Evolutionary conservation across 2,329 filamentous ascomycete species (phyloP).

Genomic region (Pseudonectria buxi): DNA sequence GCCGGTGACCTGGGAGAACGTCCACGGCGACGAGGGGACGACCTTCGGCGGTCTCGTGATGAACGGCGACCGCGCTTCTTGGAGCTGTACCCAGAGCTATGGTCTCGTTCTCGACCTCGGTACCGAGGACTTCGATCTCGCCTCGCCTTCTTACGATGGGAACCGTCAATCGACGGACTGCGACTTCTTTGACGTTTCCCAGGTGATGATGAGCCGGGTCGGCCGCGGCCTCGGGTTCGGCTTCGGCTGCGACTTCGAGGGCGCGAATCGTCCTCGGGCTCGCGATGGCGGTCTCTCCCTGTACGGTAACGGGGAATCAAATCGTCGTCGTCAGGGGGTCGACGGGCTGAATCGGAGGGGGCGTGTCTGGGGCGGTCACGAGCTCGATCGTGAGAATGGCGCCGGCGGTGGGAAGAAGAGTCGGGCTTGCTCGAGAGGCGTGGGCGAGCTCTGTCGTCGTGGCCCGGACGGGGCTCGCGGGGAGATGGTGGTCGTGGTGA

Average conservation of each 20-base stretch:
- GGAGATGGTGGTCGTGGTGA: slow-evolving; percentile 27
- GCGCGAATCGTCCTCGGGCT: slow-evolving; percentile 24
- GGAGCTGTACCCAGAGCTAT: slow-evolving; percentile 30
- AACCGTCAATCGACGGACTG: slow-evolving; percentile 32
- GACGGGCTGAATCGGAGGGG: slow-evolving; percentile 21
- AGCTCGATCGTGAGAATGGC: slow-evolving; percentile 32
- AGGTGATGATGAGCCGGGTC: slow-evolving; percentile 29
- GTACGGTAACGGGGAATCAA: slow-evolving; percentile 33
- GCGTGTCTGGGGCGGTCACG: slow-evolving; percentile 20
- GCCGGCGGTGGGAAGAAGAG: slow-evolving; percentile 30
- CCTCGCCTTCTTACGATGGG: slow-evolving; percentile 35
- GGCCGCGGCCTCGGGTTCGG: slow-evolving; percentile 24
- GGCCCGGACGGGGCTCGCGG: slow-evolving; percentile 24
- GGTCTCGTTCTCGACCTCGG: slow-evolving; percentile 31
- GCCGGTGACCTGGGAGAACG: slow-evolving; percentile 24
- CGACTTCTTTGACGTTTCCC: slow-evolving; percentile 37
- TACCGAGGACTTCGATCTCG: slow-evolving; percentile 29
- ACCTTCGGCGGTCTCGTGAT: slow-evolving; percentile 25
- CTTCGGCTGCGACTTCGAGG: slow-evolving; percentile 30
- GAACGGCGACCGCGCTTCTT: slow-evolving; percentile 27
- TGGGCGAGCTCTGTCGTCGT: slow-evolving; percentile 24
- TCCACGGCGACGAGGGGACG: slow-evolving; percentile 25
- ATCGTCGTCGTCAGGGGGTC: slow-evolving; percentile 27
- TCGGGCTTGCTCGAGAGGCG: slow-evolving; percentile 28
- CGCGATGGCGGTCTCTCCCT: slow-evolving; percentile 23